A percentile compares a stretch with the other conserved stretches of the same genome.
These are phyloP conservation scores for Sporothrix pseudoabietina DNA, from an alignment of 2,329 filamentous ascomycete genomes.

Conservation along the genomic window DNA sequence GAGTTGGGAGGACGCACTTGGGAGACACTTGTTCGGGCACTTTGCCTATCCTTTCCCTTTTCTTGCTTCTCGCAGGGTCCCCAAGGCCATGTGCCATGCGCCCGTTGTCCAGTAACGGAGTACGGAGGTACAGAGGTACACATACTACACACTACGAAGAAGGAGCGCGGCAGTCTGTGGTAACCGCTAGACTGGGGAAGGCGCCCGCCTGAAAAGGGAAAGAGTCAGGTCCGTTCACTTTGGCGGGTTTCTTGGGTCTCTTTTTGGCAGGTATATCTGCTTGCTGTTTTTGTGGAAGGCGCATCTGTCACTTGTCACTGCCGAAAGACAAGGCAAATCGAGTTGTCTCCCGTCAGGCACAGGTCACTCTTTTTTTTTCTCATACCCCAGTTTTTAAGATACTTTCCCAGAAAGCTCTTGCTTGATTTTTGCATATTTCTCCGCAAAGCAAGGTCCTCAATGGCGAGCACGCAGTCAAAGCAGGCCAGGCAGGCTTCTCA, in stretches of 20 bases:
- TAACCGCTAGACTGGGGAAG: not conserved
- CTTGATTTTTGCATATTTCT: not conserved
- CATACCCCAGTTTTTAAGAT: conserved; percentile 10
- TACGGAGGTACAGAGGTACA: not conserved
- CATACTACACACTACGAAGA: not conserved
- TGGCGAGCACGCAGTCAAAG: not conserved
- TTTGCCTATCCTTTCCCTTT: conserved; percentile 20
- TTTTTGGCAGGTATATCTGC: not conserved
- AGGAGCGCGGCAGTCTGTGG: not conserved
- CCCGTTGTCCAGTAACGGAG: not conserved
- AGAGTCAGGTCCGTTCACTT: conserved; percentile 13
- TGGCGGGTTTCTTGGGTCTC: not conserved
- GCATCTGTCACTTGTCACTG: conserved; percentile 8
- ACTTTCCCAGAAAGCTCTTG: conserved; percentile 17
- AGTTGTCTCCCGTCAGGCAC: not conserved
- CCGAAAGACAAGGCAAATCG: not conserved
- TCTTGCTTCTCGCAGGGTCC: conserved; percentile 4
- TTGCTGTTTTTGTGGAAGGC: not conserved
- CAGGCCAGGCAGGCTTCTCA: not conserved
- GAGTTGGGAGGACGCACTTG: not conserved
- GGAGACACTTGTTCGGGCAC: not conserved
- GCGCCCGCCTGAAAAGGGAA: conserved; percentile 15
- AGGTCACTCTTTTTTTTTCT: not conserved
- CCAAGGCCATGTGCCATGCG: conserved; percentile 15
- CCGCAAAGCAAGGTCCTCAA: not conserved